These are phyloP conservation scores for Coprinellus micaceus DNA, from an alignment of 768 basidiomycete species.

Conservation along the genomic window DNA sequence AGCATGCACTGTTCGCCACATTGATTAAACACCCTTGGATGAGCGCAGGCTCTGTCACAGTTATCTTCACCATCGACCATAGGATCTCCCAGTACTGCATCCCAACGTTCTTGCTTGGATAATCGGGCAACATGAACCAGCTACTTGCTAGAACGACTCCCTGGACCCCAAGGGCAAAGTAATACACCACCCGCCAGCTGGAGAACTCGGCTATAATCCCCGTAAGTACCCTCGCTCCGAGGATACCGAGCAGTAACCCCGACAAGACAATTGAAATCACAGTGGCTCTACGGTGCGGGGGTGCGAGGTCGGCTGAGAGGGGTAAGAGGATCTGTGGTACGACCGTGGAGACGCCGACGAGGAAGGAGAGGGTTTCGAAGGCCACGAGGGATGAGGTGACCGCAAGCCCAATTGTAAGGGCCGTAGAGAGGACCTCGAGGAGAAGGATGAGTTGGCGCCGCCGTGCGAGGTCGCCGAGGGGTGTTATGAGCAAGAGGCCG, in stretches of 20 bases:
- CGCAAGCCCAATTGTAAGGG: constrained; percentile 69
- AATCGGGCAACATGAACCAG: constrained; percentile 75
- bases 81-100: constrained; percentile 67
- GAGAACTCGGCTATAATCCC: constrained; percentile 72
- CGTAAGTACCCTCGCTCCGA: constrained; percentile 70
- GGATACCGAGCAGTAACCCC: constrained; percentile 65
- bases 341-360: constrained; percentile 69
- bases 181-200: constrained; percentile 75
- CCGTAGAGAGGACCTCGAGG: constrained; percentile 48
- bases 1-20: constrained; percentile 57
- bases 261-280: constrained; percentile 75
- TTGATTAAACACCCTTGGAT: constrained; percentile 66
- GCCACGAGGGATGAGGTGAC: constrained; percentile 53
- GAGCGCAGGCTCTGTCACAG: constrained; percentile 73
- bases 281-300: constrained; percentile 64
- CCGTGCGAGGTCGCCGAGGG: constrained; percentile 79
- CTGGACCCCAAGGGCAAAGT: constrained; percentile 72
- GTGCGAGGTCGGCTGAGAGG: constrained; percentile 79
- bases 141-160: constrained; percentile 50
- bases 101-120: constrained; percentile 67
- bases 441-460: constrained; percentile 66
- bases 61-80: constrained; percentile 72
- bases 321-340: constrained; percentile 75
- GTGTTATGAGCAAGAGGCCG: constrained; percentile 72
- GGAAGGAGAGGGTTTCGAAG: constrained; percentile 66